Evolutionary conservation across 139 green algal species (phyloP).

Genomic region (Marvania coccoides): DNA sequence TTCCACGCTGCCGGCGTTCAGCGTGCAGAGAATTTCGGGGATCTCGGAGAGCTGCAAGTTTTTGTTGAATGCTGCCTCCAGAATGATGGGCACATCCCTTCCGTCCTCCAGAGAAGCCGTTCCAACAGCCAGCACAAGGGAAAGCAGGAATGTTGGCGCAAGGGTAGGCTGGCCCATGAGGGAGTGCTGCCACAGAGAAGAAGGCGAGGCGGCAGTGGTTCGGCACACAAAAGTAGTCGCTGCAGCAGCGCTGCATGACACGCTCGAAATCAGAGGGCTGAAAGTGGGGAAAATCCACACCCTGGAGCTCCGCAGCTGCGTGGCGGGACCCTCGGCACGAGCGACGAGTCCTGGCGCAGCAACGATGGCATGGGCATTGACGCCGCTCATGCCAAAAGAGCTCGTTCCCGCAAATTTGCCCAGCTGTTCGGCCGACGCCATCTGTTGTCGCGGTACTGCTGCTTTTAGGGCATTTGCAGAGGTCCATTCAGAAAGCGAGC

Average conservation of each 20-base stretch:
- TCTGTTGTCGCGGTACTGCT: not conserved
- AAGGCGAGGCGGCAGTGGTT: not conserved
- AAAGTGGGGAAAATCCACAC: too few species aligned
- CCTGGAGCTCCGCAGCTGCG: not conserved
- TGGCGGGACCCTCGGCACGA: not conserved
- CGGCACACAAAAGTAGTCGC: slow-evolving; percentile 1
- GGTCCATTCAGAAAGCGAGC: slow-evolving; percentile 10
- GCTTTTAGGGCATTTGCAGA: not conserved
- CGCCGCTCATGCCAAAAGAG: slow-evolving; percentile 39
- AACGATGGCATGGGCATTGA: slow-evolving; percentile 32
- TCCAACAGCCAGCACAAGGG: slow-evolving; percentile 38
- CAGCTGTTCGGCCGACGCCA: not conserved
- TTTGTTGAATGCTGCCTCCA: too few species aligned
- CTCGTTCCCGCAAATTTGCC: slow-evolving; percentile 5
- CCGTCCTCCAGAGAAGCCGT: not conserved
- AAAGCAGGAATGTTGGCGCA: slow-evolving; percentile 44
- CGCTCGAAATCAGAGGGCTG: not conserved
- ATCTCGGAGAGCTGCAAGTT: too few species aligned
- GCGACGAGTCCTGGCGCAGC: not conserved
- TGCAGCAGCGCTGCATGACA: slow-evolving; percentile 7
- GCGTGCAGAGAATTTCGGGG: too few species aligned
- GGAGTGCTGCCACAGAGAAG: slow-evolving; percentile 47
- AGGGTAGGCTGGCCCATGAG: slow-evolving; percentile 29
- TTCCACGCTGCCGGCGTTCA: too few species aligned
- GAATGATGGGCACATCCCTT: too few species aligned